phyloP scores from a whole-genome alignment of 2,329 filamentous ascomycete species.

The Aquanectria penicillioides region DNA sequence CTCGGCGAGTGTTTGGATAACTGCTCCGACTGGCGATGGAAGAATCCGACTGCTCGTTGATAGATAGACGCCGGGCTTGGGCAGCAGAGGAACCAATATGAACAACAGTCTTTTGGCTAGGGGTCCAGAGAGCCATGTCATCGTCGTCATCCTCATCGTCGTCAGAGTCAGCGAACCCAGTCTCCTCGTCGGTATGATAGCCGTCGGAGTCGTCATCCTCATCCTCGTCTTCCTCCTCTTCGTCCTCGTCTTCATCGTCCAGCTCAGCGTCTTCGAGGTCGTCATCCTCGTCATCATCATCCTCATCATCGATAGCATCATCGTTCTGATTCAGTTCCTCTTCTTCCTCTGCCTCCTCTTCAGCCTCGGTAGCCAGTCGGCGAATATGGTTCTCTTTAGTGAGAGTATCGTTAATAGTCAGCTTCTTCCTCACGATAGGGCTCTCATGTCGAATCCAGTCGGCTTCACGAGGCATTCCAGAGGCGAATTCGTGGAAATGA shows the following conservation, averaged over 20 bases:
- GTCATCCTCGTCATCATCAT: constrained; percentile 61
- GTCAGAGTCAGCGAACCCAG: constrained; percentile 75
- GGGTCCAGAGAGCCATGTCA: constrained; percentile 64
- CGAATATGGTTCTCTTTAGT: constrained; percentile 90
- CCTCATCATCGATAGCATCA: constrained; percentile 57
- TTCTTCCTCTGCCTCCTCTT: constrained; percentile 86
- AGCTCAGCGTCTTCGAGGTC: constrained; percentile 63
- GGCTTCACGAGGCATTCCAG: constrained; percentile 81
- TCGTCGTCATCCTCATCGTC: constrained; percentile 78
- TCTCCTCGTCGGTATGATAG: constrained; percentile 79
- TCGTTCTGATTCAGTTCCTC: constrained; percentile 62
- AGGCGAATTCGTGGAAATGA: constrained; percentile 92
- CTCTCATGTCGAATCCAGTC: constrained; percentile 86
- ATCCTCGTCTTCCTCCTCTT: constrained; percentile 61
- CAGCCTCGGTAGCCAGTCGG: constrained; percentile 85
- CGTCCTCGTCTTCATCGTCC: constrained; percentile 61
- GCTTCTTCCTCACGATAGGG: constrained; percentile 70
- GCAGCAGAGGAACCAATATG: constrained; percentile 49
- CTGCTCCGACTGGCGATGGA: constrained; percentile 64
- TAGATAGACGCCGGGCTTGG: constrained; percentile 47
- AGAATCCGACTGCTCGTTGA: constrained; percentile 67
- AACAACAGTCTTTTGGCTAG: constrained; percentile 52
- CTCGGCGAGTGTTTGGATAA: constrained; percentile 43
- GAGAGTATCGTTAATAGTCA: constrained; percentile 91
- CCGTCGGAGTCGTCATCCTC: constrained; percentile 72